Base-by-base conservation (phyloP, 1,284 basidiomycete species). In the Papiliotrema terrestris region DNA sequence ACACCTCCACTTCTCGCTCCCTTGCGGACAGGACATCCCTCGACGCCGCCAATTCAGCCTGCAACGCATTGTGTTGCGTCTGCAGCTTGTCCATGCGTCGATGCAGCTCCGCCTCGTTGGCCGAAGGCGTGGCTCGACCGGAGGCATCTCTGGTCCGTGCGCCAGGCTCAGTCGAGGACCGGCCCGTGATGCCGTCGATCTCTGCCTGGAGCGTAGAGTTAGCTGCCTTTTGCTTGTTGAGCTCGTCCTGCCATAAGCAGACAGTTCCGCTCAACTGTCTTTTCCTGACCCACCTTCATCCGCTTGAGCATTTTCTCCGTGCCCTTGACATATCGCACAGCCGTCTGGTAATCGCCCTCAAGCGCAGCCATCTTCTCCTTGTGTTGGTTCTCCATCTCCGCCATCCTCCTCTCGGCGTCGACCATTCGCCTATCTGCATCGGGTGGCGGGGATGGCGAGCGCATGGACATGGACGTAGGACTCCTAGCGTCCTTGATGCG, bases 291-390 rank as follows among this genome's bases (percentile, higher is more conserved):
- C 71, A 75, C 80, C 75, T 94, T 93, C 88, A 98, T 94, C 65
- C 90, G 86, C 63, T 93, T 86, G 80, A 98, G 89, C 87, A 98
- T 95, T 80, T 97, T 98, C 78, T 99, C 96, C 1, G 94, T 98
- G 51, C 93, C 92, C 82, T 92, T 94, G 70, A 53, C 69, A 64
- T 61, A 71, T 54, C 71, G 58, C 29, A 75, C 74, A 29, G 74
- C 74, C 19, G 64, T 73, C 71, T 95, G 89, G 76, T 98, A 97
- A 74, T 98, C 94, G 63, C 91, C 87, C 76, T 98, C 93, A 75
- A 97, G 85, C 70, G 92, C 89, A 67, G 69, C 63, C 29, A 77
- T 59, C 68, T 75, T 74, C 39, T 84, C 80, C 75, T 86, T 87
- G 77, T 90, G 89, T 57, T 78, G 80, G 59, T 82, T 82, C 72